phyloP scores from a whole-genome alignment of 257 asterid genomes.

The Solanum commersonii region DNA sequence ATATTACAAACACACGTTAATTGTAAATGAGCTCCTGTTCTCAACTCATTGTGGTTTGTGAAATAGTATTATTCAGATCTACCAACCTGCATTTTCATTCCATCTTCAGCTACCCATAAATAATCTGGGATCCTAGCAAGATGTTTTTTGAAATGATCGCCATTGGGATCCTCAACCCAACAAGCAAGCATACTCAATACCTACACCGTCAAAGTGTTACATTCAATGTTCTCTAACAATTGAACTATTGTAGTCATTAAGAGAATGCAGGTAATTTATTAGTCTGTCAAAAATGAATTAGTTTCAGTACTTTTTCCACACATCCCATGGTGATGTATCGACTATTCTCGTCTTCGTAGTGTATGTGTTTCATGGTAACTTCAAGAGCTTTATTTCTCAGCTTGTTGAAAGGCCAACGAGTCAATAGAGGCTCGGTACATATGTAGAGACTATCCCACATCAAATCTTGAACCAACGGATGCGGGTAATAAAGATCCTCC shows the following conservation, averaged over 20 bases:
- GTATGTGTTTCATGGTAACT: slow-evolving; percentile 63
- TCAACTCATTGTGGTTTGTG: background rate
- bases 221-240: background rate
- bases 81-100: slow-evolving; percentile 74
- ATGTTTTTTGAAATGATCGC: slow-evolving; percentile 63
- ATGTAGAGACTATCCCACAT: slow-evolving; percentile 53
- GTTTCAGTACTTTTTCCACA: slow-evolving; percentile 29
- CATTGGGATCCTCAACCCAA: slow-evolving; percentile 72
- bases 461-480: slow-evolving; percentile 55
- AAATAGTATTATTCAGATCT: background rate
- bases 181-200: slow-evolving; percentile 65
- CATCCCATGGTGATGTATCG: slow-evolving; percentile 64
- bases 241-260: background rate
- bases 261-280: background rate
- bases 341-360: slow-evolving; percentile 68
- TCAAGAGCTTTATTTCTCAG: slow-evolving; percentile 54
- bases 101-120: slow-evolving; percentile 72
- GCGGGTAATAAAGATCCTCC: slow-evolving; percentile 75
- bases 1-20: background rate
- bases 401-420: slow-evolving; percentile 70
- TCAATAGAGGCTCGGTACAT: slow-evolving; percentile 52
- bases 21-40: background rate
- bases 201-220: background rate
- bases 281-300: background rate
- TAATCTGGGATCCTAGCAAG: slow-evolving; percentile 65